These are phyloP conservation scores for Lyophyllum semitale DNA, from an alignment of 768 basidiomycete genomes.

Conservation along the genomic window DNA sequence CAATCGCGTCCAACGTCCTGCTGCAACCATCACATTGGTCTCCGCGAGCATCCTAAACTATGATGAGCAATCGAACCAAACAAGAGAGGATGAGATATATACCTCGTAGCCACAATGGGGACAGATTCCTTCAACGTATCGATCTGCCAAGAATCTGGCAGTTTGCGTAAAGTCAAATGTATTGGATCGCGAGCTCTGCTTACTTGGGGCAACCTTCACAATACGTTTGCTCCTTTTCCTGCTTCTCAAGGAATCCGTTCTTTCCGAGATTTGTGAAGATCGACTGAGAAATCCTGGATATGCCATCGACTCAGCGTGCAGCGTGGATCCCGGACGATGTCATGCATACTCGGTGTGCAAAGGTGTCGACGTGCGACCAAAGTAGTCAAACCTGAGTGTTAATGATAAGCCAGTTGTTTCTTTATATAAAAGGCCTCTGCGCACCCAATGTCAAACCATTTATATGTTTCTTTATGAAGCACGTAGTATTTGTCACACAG, in stretches of 20 bases:
- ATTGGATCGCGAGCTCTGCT: slow-evolving; percentile 14
- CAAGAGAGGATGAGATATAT: slow-evolving; percentile 17
- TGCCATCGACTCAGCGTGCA: not conserved
- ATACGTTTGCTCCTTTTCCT: slow-evolving; percentile 91
- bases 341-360: slow-evolving; percentile 79
- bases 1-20: slow-evolving; percentile 89
- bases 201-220: slow-evolving; percentile 90
- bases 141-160: slow-evolving; percentile 88
- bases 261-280: slow-evolving; percentile 85
- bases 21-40: slow-evolving; percentile 97
- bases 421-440: slow-evolving; percentile 17
- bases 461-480: slow-evolving; percentile 89
- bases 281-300: slow-evolving; percentile 80
- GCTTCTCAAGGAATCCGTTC: slow-evolving; percentile 75
- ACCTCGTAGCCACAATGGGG: slow-evolving; percentile 90
- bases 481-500: slow-evolving; percentile 91
- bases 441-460: slow-evolving; percentile 96
- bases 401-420: slow-evolving; percentile 3
- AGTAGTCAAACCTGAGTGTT: slow-evolving; percentile 81
- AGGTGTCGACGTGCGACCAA: slow-evolving; percentile 91
- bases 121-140: slow-evolving; percentile 97
- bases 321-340: not conserved
- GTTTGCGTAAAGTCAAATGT: not conserved
- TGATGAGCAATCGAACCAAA: not conserved
- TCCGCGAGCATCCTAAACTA: slow-evolving; percentile 83